phyloP scores from a whole-genome alignment of 768 basidiomycete species.

The Obba rivulosa region DNA sequence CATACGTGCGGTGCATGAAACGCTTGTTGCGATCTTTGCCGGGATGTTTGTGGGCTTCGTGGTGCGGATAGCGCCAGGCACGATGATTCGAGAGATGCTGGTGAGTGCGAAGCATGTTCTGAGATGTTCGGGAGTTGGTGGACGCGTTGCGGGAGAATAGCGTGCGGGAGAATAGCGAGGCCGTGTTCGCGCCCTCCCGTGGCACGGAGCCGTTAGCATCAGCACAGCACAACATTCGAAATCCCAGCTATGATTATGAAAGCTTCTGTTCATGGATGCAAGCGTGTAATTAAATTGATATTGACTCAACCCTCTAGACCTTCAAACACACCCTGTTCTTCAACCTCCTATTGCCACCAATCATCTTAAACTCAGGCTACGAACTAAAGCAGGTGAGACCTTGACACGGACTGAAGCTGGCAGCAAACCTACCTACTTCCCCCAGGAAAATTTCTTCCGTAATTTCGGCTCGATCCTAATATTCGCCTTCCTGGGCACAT shows the following conservation, averaged over 20 bases:
- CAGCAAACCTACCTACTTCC: background rate
- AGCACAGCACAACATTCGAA: too few relatives aligned
- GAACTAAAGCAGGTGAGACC: constrained; percentile 85
- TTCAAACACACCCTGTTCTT: constrained; percentile 98
- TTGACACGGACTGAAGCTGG: background rate
- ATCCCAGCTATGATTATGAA: too few relatives aligned
- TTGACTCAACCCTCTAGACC: constrained; percentile 44
- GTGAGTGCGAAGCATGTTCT: constrained; percentile 43
- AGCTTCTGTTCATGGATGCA: background rate
- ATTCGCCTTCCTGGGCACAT: constrained; percentile 93
- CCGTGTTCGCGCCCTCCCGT: too few relatives aligned
- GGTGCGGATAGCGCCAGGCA: constrained; percentile 85
- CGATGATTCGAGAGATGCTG: constrained; percentile 95
- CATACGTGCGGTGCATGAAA: constrained; percentile 95
- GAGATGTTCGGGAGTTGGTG: too few relatives aligned
- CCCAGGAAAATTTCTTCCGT: constrained; percentile 94
- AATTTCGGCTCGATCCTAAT: constrained; percentile 96
- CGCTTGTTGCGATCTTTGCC: constrained; percentile 89
- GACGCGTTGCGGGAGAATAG: too few relatives aligned
- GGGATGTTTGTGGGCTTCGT: constrained; percentile 95
- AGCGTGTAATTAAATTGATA: background rate
- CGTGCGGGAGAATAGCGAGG: too few relatives aligned
- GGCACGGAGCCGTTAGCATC: too few relatives aligned
- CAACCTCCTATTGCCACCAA: constrained; percentile 95
- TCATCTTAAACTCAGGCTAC: constrained; percentile 97